Evolutionary conservation across 345 rosid species (phyloP), one percentile per base, ranked within the genome.

Genomic region (Diplotaxis tenuifolia): DNA sequence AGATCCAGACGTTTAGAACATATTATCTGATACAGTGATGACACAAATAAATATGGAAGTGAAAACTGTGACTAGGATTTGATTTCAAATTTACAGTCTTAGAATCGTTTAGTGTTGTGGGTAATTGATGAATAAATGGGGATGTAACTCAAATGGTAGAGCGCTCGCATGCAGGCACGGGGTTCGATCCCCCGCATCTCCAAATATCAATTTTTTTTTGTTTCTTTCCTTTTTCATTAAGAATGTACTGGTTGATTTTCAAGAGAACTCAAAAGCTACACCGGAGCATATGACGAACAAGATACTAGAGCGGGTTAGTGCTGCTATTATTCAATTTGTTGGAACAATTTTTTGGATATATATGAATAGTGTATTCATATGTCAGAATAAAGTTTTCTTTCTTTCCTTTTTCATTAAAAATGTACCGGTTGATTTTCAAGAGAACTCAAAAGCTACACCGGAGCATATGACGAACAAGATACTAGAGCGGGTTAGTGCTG

Each of bases 1-100:
- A 78, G 96, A 94, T 70, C 97, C 97, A 1, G 98, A 94, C 73
- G 78, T 94, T 22, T 96, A 94, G 71, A 94, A 87, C 85, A 94
- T 94, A 53, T 88, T 91, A n/a, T n/a, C n/a, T n/a, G n/a, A n/a
- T n/a, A n/a, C n/a, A n/a, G n/a, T n/a, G n/a, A n/a, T n/a, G n/a
- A n/a, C 96, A 87, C 98, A 93, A 89, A 96, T 89, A 72, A 23
- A 16, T 25, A 15, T 9, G 42, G 31, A 3, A 16, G 47, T 8
- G 18, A 19, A 4, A 16, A 22, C 12, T 34, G 34, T 75, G 56
- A 27, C 23, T 25, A 9, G 18, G 10, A n/a, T 40, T 27, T 32
- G 9, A 34, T 12, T 22, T 36, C 16, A 0, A 45, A 45, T 19
- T 18, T 1, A 25, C n/a, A n/a, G n/a, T n/a, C n/a, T n/a, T n/a